Evolutionary conservation across 768 basidiomycete species (phyloP), one percentile per base, ranked within the genome.

Genomic region (Pulveroboletus sp.): DNA sequence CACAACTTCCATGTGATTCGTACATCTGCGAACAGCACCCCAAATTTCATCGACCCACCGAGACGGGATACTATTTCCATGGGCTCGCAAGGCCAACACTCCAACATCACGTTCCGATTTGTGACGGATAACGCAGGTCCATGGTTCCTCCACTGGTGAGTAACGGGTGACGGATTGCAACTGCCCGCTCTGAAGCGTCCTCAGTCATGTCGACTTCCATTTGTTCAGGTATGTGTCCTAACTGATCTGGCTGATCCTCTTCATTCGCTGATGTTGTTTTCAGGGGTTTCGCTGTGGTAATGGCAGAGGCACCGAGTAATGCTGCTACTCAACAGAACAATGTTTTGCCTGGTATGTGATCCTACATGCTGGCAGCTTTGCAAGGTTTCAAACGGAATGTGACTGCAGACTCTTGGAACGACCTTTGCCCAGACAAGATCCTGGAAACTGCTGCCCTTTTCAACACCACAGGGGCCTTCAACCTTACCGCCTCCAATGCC

Each of bases 121-220:
- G 59, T 68, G 22, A 83, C 83, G 4, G 77, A 86, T 58, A 86
- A 86, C 63, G 75, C 83, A 4, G 85, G 85, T 11, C 77, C 78
- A 4, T 82, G 80, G 77, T 68, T 76, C 53, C 51, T 76, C 35
- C 75, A 76, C 49, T 76, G 65, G 65, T 66, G n/a, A n/a, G n/a
- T n/a, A n/a, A n/a, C n/a, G n/a, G n/a, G n/a, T n/a, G n/a, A n/a
- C n/a, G 27, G 10, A 27, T 44, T 23, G 20, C 38, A 5, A 19
- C 20, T 35, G 4, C 23, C 9, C 13, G 13, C 10, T 17, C 47
- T 56, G 45, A 57, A 26, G 2, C 3, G 45, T 53, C 4, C 29
- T 31, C 23, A 69, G 68, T 47, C 65, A 67, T 43, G 63, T 67
- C 37, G 68, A 69, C 47, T 69, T 55, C 32, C 65, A 69, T 51